Evolutionary conservation across 1,139 yeast species (phyloP), one percentile per base, ranked within the genome.

Genomic region (Dujonia santamariae): DNA sequence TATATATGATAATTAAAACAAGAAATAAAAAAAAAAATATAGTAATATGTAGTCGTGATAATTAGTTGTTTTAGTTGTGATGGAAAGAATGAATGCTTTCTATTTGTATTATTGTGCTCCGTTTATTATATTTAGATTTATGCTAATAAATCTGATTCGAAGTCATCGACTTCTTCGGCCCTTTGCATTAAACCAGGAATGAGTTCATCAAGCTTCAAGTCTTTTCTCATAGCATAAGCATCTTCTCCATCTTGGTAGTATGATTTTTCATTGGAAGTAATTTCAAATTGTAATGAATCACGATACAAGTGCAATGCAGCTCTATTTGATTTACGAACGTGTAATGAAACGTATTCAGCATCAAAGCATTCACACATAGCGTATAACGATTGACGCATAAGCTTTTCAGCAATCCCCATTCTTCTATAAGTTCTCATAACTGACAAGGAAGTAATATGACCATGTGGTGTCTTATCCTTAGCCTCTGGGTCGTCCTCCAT

Each of bases 201-300:
- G 39, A 83, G 61, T 18, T 80, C 81, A 6, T 80, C 81, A 37
- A 79, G 53, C 12, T 63, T 63, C 46, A 85, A 65, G 2, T 66
- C 68, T 51, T 83, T 82, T 53, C 78, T 80, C 98, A 92, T 92
- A 28, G 95, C 85, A 59, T 88, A 92, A n/a, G 98, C 98, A 63
- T 94, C 97, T 59, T 94, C 99, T 19, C 96, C 96, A 59, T 92
- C 97, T 39, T 92, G 97, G 54, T 92, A 92, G 57, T 94, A 92
- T 15, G 84, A 75, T 48, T 79, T 84, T 51, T 90, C 97, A 39
- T 92, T 80, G 31, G 82, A 78, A 37, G 83, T 72, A 30, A 87
- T 92, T 50, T 79, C 90, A 56, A 94, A 92, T 42, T 76, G 68
- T 42, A 94, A 71, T 4, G 96, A 85, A 53, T 87, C 96, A 55